A percentile compares a stretch with the other conserved stretches of the same genome.
These are phyloP conservation scores for Infundibulicybe gibba DNA, from an alignment of 768 basidiomycete species.

Conservation along the genomic window DNA sequence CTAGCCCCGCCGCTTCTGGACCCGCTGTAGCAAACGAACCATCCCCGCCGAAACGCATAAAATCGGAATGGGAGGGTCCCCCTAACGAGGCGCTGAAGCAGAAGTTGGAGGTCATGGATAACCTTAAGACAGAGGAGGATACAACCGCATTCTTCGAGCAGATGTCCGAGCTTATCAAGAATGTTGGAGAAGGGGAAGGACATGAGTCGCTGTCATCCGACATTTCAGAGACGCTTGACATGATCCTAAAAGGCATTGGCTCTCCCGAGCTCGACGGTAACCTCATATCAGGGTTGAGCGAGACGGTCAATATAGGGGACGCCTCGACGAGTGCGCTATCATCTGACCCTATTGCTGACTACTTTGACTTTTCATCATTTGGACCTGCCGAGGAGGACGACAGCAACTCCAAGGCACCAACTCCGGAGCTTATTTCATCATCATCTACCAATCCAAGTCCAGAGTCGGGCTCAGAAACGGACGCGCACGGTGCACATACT, in stretches of 20 bases:
- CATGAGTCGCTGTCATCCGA: constrained; percentile 40
- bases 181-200: constrained; percentile 40
- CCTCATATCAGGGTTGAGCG: background rate
- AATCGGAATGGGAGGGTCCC: constrained; percentile 69
- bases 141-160: constrained; percentile 57
- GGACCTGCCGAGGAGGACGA: constrained; percentile 57
- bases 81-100: constrained; percentile 45
- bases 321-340: constrained; percentile 17
- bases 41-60: constrained; percentile 69
- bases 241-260: constrained; percentile 57
- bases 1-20: constrained; percentile 24
- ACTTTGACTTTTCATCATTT: constrained; percentile 68
- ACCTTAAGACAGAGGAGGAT: constrained; percentile 67
- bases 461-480: constrained; percentile 66
- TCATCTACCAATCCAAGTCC: constrained; percentile 78
- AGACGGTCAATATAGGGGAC: constrained; percentile 18
- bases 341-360: constrained; percentile 53
- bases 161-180: constrained; percentile 61
- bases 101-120: constrained; percentile 38
- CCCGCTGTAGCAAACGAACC: constrained; percentile 39
- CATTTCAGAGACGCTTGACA: constrained; percentile 58
- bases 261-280: constrained; percentile 35
- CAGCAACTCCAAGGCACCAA: constrained; percentile 59
- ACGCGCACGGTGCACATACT: constrained; percentile 34
- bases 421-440: constrained; percentile 67